These are phyloP conservation scores for Chlamydomonas asymmetrica DNA, from an alignment of 139 green algal species.

Conservation along the genomic window DNA sequence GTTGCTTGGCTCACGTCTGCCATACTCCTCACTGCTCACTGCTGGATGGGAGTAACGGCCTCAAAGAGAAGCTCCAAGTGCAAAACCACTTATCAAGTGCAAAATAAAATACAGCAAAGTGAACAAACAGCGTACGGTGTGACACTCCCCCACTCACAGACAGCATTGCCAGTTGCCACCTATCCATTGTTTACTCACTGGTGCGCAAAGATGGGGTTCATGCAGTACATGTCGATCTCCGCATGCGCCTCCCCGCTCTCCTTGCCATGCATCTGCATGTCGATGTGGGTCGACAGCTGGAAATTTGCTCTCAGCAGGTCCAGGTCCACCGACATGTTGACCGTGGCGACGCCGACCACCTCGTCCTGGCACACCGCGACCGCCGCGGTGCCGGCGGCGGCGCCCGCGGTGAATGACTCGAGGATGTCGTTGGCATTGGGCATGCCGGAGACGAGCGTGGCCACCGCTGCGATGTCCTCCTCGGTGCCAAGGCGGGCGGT, in stretches of 20 bases:
- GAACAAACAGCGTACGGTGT: background rate
- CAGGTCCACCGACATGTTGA: slow-evolving; percentile 48
- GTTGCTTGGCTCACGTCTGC: no score
- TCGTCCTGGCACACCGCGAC: slow-evolving; percentile 43
- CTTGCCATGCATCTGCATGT: slow-evolving; percentile 24
- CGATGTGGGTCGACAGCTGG: slow-evolving; percentile 27
- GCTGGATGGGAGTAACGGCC: no score
- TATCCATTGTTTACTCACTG: slow-evolving; percentile 4
- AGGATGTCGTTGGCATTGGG: slow-evolving; percentile 36
- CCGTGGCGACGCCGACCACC: slow-evolving; percentile 52
- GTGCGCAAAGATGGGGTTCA: slow-evolving; percentile 70
- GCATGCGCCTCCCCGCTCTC: slow-evolving; percentile 36
- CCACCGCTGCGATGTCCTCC: slow-evolving; percentile 31
- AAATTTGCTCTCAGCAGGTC: slow-evolving; percentile 55
- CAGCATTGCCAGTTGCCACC: background rate
- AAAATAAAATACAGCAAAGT: no score
- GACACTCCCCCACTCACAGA: background rate
- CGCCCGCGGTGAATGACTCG: slow-evolving; percentile 36
- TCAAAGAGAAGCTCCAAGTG: no score
- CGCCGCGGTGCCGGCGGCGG: slow-evolving; percentile 27
- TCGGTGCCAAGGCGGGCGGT: slow-evolving; percentile 30
- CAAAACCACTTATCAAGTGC: no score
- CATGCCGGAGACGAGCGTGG: slow-evolving; percentile 42
- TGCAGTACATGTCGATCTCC: slow-evolving; percentile 58
- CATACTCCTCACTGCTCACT: no score